Base-by-base conservation (phyloP, 2,329 filamentous ascomycete genomes). In the Aspergillus japonicus region DNA sequence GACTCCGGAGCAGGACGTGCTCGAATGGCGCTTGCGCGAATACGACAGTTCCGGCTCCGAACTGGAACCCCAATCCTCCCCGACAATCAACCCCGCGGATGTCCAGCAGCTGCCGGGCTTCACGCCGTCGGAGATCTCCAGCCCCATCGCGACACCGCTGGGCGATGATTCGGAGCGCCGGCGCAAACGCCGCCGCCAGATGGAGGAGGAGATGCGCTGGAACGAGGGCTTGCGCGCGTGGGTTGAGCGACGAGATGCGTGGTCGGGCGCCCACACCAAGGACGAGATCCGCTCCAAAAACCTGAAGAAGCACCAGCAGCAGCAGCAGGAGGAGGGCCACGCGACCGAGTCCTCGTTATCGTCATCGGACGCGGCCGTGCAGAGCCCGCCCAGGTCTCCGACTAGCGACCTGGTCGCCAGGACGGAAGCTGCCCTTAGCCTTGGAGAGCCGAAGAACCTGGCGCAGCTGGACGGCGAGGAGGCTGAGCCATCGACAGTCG, bases 161-260 rank as follows among this genome's bases (percentile, higher is more conserved):
- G 76, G 78, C 62, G 75, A 79, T 79, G 19, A 72, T 79, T 4
- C 71, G 80, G 81, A 82, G 49, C 82, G 83, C 58, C 83, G 82
- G 61, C 80, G 85, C 39, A 83, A 81, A 62, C 81, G 85, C 47
- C 81, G 87, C 57, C 83, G 81, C 66, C 83, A 81, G 52, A 71
- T 85, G 53, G 83, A 85, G 62, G 85, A 87, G 58, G 89, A 91
- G 77, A 84, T 87, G 77, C 74, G 80, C 31, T 96, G 90, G 88
- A 98, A 97, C 69, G 81, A 88, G 42, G 94, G 94, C 0, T 74
- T 97, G 58, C 84, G 87, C n/a, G 89, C 89, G 72, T 98, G 91
- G 76, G 85, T 88, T 60, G 85, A 88, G 31, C 82, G 91, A 60
- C 84, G 93, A 52, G 87, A 96, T 76, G 87, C 87, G 6, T 98